Base-by-base conservation (phyloP, 495 filamentous ascomycete species). In the Podospora bellae-mahoneyi region DNA sequence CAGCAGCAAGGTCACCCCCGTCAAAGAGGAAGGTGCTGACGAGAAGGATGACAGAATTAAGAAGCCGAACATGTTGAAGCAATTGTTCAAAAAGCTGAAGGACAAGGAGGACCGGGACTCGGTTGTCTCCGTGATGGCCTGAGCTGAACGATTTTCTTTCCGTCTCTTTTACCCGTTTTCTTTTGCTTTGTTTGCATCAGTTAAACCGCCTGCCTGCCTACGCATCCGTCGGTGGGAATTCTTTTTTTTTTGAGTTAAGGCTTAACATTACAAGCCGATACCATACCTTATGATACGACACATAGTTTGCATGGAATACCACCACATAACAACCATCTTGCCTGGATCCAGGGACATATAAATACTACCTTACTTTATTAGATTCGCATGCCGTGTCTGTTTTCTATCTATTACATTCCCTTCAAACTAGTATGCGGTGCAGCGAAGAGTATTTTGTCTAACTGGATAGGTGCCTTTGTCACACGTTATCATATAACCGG, bases 21-120 rank as follows among this genome's bases (percentile, higher is more conserved):
- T 78, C 57, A 76, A 78, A 44, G 76, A 78, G 19, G 73, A 71
- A 28, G 68, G 65, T 55, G 75, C 71, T 30, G 76, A 74, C 10
- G 76, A 76, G 53, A 79, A 78, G 13, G 74, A 74, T 55, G 65
- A 72, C 3, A 66, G 65, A 58, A 75, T 74, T 13, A 81, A 79
- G 71, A 84, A 85, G 76, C 76, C 80, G 65, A 85, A 82, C 72
- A 83, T 85, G 78, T 78, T 81, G 5, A 81, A 83, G 68, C 66
- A 77, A 27, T 64, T 89, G 61, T 87, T 89, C 67, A 82, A 81
- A 73, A 80, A 77, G 74, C 80, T 73, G 74, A 80, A 81, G 76
- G 81, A 84, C 30, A 76, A 78, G 64, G 74, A 79, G 20, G 78
- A 78, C 9, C 67, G 75, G 30, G 72, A 78, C 18, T 19, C 32